phyloP scores from a whole-genome alignment of 164 flowering plant species.

The Euptelea pleiosperma region DNA sequence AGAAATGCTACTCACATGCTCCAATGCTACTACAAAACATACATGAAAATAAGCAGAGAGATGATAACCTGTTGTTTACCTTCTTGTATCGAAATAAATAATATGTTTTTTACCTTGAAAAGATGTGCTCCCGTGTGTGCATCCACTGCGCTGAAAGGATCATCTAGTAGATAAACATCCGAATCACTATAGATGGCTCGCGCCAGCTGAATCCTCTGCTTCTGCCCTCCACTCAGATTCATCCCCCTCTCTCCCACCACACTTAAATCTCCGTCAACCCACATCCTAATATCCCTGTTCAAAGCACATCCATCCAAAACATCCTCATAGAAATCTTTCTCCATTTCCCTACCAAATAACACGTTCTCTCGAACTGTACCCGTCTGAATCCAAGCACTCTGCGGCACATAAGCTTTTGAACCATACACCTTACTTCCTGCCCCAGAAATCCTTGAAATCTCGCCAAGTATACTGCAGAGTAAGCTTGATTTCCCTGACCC shows the following conservation, averaged over 20 bases:
- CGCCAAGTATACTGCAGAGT: slow-evolving; percentile 65
- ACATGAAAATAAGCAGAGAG: background rate
- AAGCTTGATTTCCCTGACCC: slow-evolving; percentile 89
- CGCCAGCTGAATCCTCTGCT: slow-evolving; percentile 79
- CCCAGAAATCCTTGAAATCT: slow-evolving; percentile 63
- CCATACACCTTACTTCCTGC: slow-evolving; percentile 51
- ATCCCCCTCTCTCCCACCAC: slow-evolving; percentile 76
- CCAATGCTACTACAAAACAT: background rate
- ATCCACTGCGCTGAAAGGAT: slow-evolving; percentile 90
- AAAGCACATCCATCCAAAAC: slow-evolving; percentile 70
- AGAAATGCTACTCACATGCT: background rate
- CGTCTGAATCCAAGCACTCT: slow-evolving; percentile 82
- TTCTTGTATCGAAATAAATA: no score
- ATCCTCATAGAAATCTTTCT: slow-evolving; percentile 37
- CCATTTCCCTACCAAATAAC: slow-evolving; percentile 69
- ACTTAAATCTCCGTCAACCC: slow-evolving; percentile 51
- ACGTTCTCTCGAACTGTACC: slow-evolving; percentile 76
- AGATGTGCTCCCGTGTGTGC: slow-evolving; percentile 80
- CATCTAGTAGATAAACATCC: slow-evolving; percentile 74
- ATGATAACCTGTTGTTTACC: background rate
- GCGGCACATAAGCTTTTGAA: slow-evolving; percentile 73
- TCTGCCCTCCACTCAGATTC: slow-evolving; percentile 88
- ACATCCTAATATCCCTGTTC: slow-evolving; percentile 55
- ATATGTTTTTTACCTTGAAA: slow-evolving; percentile 43
- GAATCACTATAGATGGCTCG: slow-evolving; percentile 65